A percentile compares a stretch with the other conserved stretches of the same genome.
Conservation (phyloP, 2,329 filamentous ascomycete genomes). For the Talaromyces islandicus region DNA sequence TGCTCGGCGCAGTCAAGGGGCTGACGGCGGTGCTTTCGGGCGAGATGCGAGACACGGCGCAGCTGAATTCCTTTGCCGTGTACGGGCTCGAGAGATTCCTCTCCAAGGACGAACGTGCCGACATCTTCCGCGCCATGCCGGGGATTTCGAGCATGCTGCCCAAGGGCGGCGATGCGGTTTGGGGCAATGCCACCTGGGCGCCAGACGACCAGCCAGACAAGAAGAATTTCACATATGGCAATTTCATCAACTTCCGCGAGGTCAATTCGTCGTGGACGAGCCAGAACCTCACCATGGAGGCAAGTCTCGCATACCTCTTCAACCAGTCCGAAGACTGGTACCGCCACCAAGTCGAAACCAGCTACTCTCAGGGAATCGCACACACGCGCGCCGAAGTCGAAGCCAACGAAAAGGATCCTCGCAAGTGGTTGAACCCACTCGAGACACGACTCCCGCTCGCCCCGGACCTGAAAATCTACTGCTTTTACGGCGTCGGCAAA, state of each 20-base stretch:
- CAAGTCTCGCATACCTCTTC: conserved; percentile 72
- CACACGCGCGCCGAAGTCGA: conserved; percentile 75
- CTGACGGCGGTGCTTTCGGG: conserved; percentile 81
- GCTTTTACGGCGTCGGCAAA: conserved; percentile 93
- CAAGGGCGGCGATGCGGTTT: conserved; percentile 87
- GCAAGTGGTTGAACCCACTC: conserved; percentile 95
- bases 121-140: conserved; percentile 95
- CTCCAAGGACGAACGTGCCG: conserved; percentile 79
- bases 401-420: conserved; percentile 66
- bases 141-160: conserved; percentile 95
- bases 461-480: conserved; percentile 88
- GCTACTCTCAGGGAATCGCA: conserved; percentile 86
- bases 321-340: conserved; percentile 83
- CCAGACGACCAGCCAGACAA: conserved; percentile 79
- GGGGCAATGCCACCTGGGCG: conserved; percentile 82
- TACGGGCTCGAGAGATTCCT: conserved; percentile 96
- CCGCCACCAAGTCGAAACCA: conserved; percentile 60
- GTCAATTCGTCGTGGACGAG: conserved; percentile 56
- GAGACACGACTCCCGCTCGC: conserved; percentile 82
- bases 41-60: conserved; percentile 97
- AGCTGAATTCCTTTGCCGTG: conserved; percentile 92
- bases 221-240: conserved; percentile 68
- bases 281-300: conserved; percentile 72
- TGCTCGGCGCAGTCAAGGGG: conserved; percentile 91
- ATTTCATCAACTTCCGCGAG: conserved; percentile 74